Evolutionary conservation across 2,329 filamentous ascomycete species (phyloP), one percentile per base, ranked within the genome.

Genomic region (Calonectria crousiana): DNA sequence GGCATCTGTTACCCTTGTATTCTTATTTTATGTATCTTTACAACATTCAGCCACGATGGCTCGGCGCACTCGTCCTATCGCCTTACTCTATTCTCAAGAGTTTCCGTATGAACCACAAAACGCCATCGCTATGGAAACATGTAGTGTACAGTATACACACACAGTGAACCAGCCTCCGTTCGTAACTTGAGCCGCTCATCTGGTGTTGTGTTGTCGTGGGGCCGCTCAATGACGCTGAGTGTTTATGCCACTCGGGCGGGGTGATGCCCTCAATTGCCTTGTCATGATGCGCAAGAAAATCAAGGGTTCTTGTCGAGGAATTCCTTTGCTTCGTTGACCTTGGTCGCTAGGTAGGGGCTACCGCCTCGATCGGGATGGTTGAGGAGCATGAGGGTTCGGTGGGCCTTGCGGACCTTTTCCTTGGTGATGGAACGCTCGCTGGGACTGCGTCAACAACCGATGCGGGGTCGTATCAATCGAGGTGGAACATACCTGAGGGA

Each of bases 311-410:
- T 98, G 84, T 99, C 97, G 78, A 99, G 84, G 76, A 98, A 92
- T 84, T 98, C 96, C 86, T 99, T 99, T 49, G 97, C 97, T 85
- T 99, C 97, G 87, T 99, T 99, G 84, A 99, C 94, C 86, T 99
- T 99, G 69, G 96, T 98, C 18, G 97, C 97, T 56, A 99, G 88
- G 84, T 98, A 99, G 10, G 97, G 97, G 83, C 95, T 98, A 49
- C 97, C 97, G 78, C 97, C 97, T 83, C 97, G 94, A 89, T 99
- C 97, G 77, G 97, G 97, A 85, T 99, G 97, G 89, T 99, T 99
- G 78, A 98, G 89, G 71, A 99, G 92, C 96, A 99, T 99, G 78
- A 98, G 92, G 69, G 93, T 95, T 77, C 97, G 93, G 87, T 99
- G 97, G 80, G 96, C 95, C 88, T 98, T 98, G 84, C 97, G 95